Conservation (phyloP, 2,329 filamentous ascomycete species). For the Aquanectria penicillioides region DNA sequence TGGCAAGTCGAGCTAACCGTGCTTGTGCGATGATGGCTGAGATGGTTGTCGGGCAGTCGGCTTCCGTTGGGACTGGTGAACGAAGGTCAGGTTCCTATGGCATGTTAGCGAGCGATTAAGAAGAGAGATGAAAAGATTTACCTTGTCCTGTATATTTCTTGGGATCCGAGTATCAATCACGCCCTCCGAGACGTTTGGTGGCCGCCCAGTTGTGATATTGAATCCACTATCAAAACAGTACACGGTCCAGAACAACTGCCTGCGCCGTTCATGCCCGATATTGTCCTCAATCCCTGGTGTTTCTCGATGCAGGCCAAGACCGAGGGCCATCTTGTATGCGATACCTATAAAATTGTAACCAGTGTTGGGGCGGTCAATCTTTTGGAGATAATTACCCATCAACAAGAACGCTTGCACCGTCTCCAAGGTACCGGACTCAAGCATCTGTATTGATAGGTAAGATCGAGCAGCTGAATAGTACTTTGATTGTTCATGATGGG, state of each 20-base stretch:
- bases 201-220: slow-evolving; percentile 56
- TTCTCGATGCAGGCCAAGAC: slow-evolving; percentile 57
- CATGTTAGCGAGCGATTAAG: background rate
- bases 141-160: slow-evolving; percentile 53
- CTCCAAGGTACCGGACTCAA: slow-evolving; percentile 54
- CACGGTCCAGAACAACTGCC: slow-evolving; percentile 47
- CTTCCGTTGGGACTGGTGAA: slow-evolving; percentile 37
- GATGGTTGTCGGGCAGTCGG: slow-evolving; percentile 50
- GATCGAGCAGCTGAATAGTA: slow-evolving; percentile 40
- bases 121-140: slow-evolving; percentile 7
- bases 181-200: slow-evolving; percentile 48
- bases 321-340: slow-evolving; percentile 57
- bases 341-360: slow-evolving; percentile 60
- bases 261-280: slow-evolving; percentile 41
- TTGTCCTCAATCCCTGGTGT: slow-evolving; percentile 35
- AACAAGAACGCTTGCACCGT: slow-evolving; percentile 54
- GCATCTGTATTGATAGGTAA: slow-evolving; percentile 49
- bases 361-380: slow-evolving; percentile 57
- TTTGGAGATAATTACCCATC: slow-evolving; percentile 58
- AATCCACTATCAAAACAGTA: slow-evolving; percentile 56
- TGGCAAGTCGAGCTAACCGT: slow-evolving; percentile 52
- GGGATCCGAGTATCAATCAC: slow-evolving; percentile 51
- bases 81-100: slow-evolving; percentile 14
- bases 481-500: slow-evolving; percentile 25
- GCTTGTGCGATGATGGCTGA: slow-evolving; percentile 54